Percentiles rank a stretch among this genome's conserved stretches.
phyloP scores from a whole-genome alignment of 768 basidiomycete genomes.

The Tylopilus sp. region DNA sequence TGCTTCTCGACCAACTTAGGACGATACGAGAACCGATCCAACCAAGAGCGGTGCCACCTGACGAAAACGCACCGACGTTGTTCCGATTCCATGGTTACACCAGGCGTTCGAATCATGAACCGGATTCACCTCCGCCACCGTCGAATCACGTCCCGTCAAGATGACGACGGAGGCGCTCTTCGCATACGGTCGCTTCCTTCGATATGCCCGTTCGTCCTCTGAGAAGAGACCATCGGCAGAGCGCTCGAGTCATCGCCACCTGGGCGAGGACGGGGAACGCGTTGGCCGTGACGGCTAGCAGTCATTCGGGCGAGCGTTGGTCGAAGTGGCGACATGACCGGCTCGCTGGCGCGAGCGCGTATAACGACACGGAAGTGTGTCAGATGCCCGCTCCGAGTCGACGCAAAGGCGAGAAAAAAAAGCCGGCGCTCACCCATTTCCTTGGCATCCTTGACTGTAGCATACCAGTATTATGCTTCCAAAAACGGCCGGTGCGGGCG shows the following conservation, averaged over 20 bases:
- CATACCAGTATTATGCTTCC: too few relatives aligned
- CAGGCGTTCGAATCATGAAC: slow-evolving; percentile 47
- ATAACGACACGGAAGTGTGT: slow-evolving; percentile 45
- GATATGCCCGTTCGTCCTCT: slow-evolving; percentile 49
- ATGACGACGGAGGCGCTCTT: slow-evolving; percentile 45
- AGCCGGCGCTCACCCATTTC: slow-evolving; percentile 31
- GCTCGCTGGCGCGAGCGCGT: slow-evolving; percentile 38
- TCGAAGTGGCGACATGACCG: slow-evolving; percentile 14
- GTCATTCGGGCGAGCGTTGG: slow-evolving; percentile 35
- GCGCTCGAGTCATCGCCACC: slow-evolving; percentile 35
- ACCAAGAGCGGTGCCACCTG: slow-evolving; percentile 31
- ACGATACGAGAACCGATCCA: slow-evolving; percentile 43
- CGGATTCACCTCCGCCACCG: slow-evolving; percentile 34
- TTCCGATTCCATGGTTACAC: background rate
- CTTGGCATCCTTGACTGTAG: slow-evolving; percentile 32
- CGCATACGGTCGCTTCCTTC: slow-evolving; percentile 47
- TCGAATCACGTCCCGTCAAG: slow-evolving; percentile 45
- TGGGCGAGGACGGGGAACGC: slow-evolving; percentile 41
- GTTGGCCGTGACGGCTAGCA: slow-evolving; percentile 38
- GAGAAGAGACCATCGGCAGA: slow-evolving; percentile 46
- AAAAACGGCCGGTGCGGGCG: too few relatives aligned
- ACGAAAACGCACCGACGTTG: background rate
- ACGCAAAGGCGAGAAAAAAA: background rate
- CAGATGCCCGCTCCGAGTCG: slow-evolving; percentile 47
- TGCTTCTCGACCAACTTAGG: slow-evolving; percentile 37